Conservation (phyloP, 371 early-diverging fungal species). For the Zancudomyces culisetae region DNA sequence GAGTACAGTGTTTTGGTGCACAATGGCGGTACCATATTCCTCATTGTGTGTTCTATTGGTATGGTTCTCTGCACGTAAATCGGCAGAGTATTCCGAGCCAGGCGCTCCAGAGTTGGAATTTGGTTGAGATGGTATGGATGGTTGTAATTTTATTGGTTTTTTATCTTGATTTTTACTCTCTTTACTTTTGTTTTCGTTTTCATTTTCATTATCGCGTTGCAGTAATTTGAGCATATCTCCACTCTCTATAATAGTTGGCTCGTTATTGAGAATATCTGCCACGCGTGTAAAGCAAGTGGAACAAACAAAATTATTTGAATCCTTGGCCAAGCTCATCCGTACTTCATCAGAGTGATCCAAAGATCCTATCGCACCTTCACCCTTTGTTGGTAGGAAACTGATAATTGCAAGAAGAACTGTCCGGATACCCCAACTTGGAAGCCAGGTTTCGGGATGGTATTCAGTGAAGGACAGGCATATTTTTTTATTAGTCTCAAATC, state of each 20-base stretch:
- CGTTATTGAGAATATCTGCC: background rate
- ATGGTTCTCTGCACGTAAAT: no score
- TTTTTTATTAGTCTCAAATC: conserved; percentile 77
- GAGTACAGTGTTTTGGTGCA: no score
- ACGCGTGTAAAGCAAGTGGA: background rate
- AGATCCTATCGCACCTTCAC: conserved; percentile 72
- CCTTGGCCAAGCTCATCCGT: conserved; percentile 37
- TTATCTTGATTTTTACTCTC: no score
- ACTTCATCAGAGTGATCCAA: conserved; percentile 51
- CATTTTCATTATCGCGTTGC: background rate
- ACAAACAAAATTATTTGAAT: conserved; percentile 14
- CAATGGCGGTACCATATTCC: no score
- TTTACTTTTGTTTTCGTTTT: no score
- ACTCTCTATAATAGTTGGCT: background rate
- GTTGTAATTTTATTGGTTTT: no score
- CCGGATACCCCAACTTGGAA: conserved; percentile 84
- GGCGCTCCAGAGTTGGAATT: no score
- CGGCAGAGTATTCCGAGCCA: no score
- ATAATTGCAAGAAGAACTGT: conserved; percentile 73
- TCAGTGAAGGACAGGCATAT: conserved; percentile 84
- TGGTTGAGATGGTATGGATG: no score
- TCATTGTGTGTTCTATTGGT: no score
- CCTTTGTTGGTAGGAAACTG: conserved; percentile 42
- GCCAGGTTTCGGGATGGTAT: conserved; percentile 86
- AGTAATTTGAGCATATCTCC: background rate